Percentiles rank a stretch among this genome's conserved stretches.
Evolutionary conservation across 257 asterid species (phyloP).

Genomic region (Solanum corneliomulleri): DNA sequence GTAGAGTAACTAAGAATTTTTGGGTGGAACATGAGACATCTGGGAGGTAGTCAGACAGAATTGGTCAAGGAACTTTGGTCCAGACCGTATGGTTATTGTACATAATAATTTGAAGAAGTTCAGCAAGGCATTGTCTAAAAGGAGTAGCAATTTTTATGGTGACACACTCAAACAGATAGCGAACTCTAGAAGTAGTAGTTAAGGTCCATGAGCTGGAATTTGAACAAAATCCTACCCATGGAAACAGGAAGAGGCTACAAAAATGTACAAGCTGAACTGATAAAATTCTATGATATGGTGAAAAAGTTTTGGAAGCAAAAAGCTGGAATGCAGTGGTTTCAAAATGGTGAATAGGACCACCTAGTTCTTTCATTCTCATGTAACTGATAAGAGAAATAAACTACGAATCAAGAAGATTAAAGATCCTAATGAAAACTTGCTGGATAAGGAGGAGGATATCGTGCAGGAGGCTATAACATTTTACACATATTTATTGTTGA

Average conservation of each 20-base stretch:
- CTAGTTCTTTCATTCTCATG: background rate
- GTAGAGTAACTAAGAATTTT: background rate
- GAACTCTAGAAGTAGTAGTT: background rate
- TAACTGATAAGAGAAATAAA: background rate
- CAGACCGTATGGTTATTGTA: background rate
- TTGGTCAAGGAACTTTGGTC: background rate
- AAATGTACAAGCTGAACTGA: background rate
- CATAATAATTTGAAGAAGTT: background rate
- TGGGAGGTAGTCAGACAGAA: background rate
- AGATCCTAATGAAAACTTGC: background rate
- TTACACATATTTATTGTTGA: background rate
- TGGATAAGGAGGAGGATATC: background rate
- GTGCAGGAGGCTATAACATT: background rate
- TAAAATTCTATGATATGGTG: background rate
- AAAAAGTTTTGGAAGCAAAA: background rate
- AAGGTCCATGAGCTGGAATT: background rate
- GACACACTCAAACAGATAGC: background rate
- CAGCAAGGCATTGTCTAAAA: background rate
- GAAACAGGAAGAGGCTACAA: background rate
- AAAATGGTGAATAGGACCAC: background rate
- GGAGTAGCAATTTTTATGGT: background rate
- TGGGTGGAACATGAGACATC: background rate
- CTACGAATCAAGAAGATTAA: background rate
- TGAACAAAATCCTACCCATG: background rate
- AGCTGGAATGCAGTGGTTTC: background rate